phyloP scores from a whole-genome alignment of 164 flowering plant species.

The Chimonanthus praecox region DNA sequence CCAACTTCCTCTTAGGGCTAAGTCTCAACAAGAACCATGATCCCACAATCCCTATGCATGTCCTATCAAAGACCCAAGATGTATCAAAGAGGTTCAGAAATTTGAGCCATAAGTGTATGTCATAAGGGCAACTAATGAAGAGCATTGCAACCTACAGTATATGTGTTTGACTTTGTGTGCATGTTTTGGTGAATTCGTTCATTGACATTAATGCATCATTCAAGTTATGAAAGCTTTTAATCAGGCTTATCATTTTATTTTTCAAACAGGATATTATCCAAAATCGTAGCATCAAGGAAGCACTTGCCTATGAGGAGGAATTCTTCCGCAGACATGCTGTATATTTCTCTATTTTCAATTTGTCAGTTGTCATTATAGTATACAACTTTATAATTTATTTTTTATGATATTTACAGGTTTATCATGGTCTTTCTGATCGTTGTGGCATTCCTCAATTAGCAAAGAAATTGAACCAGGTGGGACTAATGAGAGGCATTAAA shows the following conservation, averaged over 20 bases:
- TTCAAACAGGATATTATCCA: conserved; percentile 62
- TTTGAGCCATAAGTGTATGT: background rate
- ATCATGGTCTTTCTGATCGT: conserved; percentile 77
- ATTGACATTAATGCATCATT: background rate
- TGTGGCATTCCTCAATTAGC: conserved; percentile 91
- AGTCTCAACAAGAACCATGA: too few species aligned
- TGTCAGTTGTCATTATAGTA: background rate
- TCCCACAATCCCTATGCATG: background rate
- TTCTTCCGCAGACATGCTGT: conserved; percentile 89
- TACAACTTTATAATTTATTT: background rate
- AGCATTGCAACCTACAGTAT: background rate
- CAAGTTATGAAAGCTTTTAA: conserved; percentile 3
- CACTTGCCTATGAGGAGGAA: conserved; percentile 80
- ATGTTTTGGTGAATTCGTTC: too few species aligned
- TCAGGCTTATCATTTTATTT: conserved; percentile 3
- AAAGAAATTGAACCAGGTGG: conserved; percentile 85
- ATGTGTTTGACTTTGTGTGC: too few species aligned
- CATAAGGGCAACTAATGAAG: background rate
- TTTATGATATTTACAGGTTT: conserved; percentile 42
- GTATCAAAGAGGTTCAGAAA: background rate
- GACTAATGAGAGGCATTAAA: conserved; percentile 1
- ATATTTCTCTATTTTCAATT: conserved; percentile 19
- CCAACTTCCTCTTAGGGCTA: too few species aligned
- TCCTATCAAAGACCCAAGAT: background rate
- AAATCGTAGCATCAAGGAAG: conserved; percentile 84